A percentile compares a stretch with the other conserved stretches of the same genome.
Conservation (phyloP, 1,284 basidiomycete species). For the Ustilago cynodontis region DNA sequence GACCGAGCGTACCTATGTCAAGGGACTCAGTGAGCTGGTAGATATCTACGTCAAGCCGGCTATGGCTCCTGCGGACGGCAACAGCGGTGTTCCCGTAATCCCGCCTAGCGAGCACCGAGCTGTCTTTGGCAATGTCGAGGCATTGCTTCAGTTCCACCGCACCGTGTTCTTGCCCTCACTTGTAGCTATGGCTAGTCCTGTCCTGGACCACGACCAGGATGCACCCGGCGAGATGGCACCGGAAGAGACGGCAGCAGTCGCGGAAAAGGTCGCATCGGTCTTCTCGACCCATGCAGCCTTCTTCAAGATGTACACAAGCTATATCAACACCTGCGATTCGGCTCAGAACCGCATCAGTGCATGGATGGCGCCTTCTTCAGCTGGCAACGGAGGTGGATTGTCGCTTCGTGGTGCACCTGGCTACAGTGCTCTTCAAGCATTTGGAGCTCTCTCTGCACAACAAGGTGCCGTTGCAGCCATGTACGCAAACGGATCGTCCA, state of each 20-base stretch:
- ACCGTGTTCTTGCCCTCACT: constrained; percentile 91
- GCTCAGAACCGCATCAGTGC: constrained; percentile 47
- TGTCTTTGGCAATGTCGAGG: constrained; percentile 91
- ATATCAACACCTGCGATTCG: constrained; percentile 67
- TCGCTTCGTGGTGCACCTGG: constrained; percentile 29
- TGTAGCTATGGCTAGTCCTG: constrained; percentile 74
- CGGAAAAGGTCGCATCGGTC: constrained; percentile 85
- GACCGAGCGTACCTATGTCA: constrained; percentile 95
- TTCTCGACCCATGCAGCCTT: constrained; percentile 73
- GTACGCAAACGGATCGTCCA: constrained; percentile 6
- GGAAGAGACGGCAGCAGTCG: constrained; percentile 79
- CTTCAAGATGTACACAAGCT: constrained; percentile 68
- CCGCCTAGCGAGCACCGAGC: constrained; percentile 87
- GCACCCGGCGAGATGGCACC: constrained; percentile 78
- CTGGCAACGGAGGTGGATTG: constrained; percentile 43
- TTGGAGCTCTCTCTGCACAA: constrained; percentile 30
- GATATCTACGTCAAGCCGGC: constrained; percentile 95
- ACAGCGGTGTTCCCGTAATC: constrained; percentile 79
- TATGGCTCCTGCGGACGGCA: constrained; percentile 74
- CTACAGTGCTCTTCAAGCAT: constrained; percentile 22
- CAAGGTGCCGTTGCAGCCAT: constrained; percentile 29
- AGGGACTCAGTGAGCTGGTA: constrained; percentile 88
- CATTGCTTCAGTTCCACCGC: constrained; percentile 89
- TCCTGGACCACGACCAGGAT: constrained; percentile 30
- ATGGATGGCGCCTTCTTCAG: constrained; percentile 45